Evolutionary conservation across 2,329 filamentous ascomycete species (phyloP).

Genomic region (Stachybotrys elegans): DNA sequence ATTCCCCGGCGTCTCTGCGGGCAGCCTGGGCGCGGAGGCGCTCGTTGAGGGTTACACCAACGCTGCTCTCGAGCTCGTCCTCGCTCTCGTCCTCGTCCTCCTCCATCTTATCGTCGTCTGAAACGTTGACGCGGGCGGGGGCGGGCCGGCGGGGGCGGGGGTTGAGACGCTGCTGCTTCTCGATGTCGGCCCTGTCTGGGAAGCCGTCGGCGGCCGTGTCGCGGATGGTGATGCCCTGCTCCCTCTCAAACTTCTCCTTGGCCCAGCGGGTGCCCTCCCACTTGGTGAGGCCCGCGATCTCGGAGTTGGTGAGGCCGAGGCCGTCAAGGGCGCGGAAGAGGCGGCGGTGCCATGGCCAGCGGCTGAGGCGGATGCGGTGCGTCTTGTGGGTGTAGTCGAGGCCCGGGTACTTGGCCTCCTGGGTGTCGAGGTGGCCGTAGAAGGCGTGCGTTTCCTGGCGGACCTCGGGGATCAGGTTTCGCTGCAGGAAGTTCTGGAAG

Average conservation of each 20-base stretch:
- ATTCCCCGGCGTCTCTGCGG: slow-evolving; percentile 55
- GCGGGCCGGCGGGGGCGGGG: slow-evolving; percentile 1
- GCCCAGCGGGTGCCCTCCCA: slow-evolving; percentile 85
- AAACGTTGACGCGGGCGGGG: slow-evolving; percentile 13
- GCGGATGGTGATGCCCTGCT: slow-evolving; percentile 63
- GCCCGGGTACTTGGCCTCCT: slow-evolving; percentile 76
- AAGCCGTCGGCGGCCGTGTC: slow-evolving; percentile 71
- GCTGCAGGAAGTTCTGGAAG: slow-evolving; percentile 65
- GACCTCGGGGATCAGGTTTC: slow-evolving; percentile 70
- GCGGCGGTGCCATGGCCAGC: slow-evolving; percentile 70
- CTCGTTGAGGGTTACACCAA: slow-evolving; percentile 59
- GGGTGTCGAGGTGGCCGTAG: slow-evolving; percentile 73
- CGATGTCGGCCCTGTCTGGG: slow-evolving; percentile 43
- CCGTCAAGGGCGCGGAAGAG: slow-evolving; percentile 72
- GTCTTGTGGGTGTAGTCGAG: slow-evolving; percentile 71
- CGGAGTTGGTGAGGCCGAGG: slow-evolving; percentile 61
- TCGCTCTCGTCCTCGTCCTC: slow-evolving; percentile 44
- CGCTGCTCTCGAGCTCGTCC: slow-evolving; percentile 46
- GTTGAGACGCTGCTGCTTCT: slow-evolving; percentile 2
- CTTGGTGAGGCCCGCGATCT: slow-evolving; percentile 68
- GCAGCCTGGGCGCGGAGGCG: slow-evolving; percentile 61
- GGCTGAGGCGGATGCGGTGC: slow-evolving; percentile 71
- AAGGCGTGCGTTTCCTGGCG: slow-evolving; percentile 73
- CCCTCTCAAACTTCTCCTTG: slow-evolving; percentile 71
- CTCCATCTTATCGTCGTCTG: slow-evolving; percentile 28